phyloP scores from a whole-genome alignment of 2,329 filamentous ascomycete species.

The Calonectria ilicicola region DNA sequence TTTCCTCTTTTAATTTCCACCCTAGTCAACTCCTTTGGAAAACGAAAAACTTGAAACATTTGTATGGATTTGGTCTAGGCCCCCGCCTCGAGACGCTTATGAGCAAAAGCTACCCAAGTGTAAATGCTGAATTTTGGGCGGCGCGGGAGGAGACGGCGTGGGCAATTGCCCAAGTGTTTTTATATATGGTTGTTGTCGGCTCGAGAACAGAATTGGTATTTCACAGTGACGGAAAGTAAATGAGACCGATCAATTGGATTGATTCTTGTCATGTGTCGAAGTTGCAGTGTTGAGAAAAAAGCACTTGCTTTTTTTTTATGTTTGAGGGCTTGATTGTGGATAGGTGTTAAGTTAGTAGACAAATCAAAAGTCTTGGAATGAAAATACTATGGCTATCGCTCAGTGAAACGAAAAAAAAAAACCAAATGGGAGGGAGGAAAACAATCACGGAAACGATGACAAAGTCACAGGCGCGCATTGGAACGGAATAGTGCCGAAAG shows the following conservation, averaged over 20 bases:
- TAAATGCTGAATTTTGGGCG: not conserved
- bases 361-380: conserved; percentile 6
- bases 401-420: not conserved
- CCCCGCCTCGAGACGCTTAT: not conserved
- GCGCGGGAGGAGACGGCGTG: not conserved
- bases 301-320: not conserved
- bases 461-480: not conserved
- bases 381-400: not conserved
- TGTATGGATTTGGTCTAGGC: conserved; percentile 28
- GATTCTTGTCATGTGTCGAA: not conserved
- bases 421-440: no score
- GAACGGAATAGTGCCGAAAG: conserved; percentile 1
- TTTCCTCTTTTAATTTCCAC: conserved; percentile 11
- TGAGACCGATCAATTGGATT: conserved; percentile 16
- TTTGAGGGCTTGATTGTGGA: not conserved
- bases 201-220: not conserved
- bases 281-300: not conserved
- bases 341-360: conserved; percentile 7
- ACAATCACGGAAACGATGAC: no score
- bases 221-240: not conserved
- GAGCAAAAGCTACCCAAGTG: not conserved
- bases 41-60: conserved; percentile 34
- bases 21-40: conserved; percentile 28
- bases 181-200: conserved; percentile 21
- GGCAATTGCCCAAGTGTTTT: conserved; percentile 15